A percentile compares a stretch with the other conserved stretches of the same genome.
Conservation (phyloP, 495 filamentous ascomycete species). For the Elaphomyces granulatus region DNA sequence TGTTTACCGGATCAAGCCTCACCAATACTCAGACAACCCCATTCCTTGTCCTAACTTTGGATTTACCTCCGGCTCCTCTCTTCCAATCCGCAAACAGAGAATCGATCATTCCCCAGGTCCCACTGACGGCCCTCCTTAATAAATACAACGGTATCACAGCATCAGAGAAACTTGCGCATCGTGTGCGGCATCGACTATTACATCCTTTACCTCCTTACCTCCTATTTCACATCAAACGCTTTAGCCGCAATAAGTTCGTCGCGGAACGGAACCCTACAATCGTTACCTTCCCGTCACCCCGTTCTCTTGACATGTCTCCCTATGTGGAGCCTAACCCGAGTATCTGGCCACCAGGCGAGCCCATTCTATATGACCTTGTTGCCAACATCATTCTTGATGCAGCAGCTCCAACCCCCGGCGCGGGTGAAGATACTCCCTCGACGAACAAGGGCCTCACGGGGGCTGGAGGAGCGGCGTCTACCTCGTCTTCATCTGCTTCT, state of each 20-base stretch:
- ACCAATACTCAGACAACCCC: conserved; percentile 61
- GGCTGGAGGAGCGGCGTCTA: conserved; percentile 42
- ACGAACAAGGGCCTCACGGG: conserved; percentile 75
- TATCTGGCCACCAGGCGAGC: conserved; percentile 52
- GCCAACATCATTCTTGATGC: conserved; percentile 70
- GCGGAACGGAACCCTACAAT: conserved; percentile 94
- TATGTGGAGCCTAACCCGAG: conserved; percentile 68
- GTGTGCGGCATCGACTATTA: conserved; percentile 76
- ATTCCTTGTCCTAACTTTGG: conserved; percentile 83
- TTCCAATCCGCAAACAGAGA: conserved; percentile 84
- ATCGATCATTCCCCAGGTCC: conserved; percentile 94
- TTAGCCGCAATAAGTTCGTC: conserved; percentile 91
- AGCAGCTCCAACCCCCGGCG: conserved; percentile 65
- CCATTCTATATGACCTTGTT: conserved; percentile 91
- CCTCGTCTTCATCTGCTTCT: conserved; percentile 16
- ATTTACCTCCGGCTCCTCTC: conserved; percentile 84
- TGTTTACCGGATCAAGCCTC: conserved; percentile 80
- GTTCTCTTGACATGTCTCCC: conserved; percentile 70
- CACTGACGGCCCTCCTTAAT: conserved; percentile 70
- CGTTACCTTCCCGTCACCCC: conserved; percentile 73
- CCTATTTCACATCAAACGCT: conserved; percentile 92
- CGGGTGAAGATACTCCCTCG: conserved; percentile 56
- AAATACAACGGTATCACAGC: conserved; percentile 89
- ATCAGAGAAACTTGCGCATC: conserved; percentile 75
- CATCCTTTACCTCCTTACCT: conserved; percentile 89